Conservation (phyloP, 345 rosid genomes). For the Cardiospermum halicacabum region DNA sequence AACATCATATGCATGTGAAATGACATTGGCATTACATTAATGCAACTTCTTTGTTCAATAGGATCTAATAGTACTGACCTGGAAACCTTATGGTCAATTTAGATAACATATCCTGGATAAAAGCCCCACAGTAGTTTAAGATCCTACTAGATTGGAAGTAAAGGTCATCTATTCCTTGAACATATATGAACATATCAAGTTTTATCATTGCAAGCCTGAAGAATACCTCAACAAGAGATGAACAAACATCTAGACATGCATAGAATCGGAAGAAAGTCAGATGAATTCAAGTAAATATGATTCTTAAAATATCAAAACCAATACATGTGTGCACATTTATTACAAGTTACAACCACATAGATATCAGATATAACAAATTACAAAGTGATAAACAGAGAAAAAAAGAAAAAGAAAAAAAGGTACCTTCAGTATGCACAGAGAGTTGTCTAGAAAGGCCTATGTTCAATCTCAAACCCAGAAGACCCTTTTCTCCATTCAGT, state of each 20-base stretch:
- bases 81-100: neutral
- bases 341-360: neutral
- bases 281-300: neutral
- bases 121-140: neutral
- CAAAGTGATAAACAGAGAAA: neutral
- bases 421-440: slow-evolving; percentile 20
- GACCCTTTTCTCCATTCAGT: slow-evolving; percentile 4
- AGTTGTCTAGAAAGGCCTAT: slow-evolving; percentile 9
- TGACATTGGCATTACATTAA: neutral
- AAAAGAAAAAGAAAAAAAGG: neutral
- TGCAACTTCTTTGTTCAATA: neutral
- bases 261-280: neutral
- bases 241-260: neutral
- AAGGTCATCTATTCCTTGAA: neutral
- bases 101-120: neutral
- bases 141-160: neutral
- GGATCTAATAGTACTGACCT: neutral
- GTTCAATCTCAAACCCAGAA: slow-evolving; percentile 10
- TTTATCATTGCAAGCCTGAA: neutral
- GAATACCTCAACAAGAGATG: neutral
- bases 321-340: neutral
- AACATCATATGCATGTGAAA: no score
- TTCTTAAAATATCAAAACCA: neutral
- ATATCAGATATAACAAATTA: slow-evolving; percentile 1
- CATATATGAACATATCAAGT: neutral